Percentiles rank a stretch among this genome's conserved stretches.
Evolutionary conservation across 495 filamentous ascomycete species (phyloP).

Genomic region (Arthonia radiata): DNA sequence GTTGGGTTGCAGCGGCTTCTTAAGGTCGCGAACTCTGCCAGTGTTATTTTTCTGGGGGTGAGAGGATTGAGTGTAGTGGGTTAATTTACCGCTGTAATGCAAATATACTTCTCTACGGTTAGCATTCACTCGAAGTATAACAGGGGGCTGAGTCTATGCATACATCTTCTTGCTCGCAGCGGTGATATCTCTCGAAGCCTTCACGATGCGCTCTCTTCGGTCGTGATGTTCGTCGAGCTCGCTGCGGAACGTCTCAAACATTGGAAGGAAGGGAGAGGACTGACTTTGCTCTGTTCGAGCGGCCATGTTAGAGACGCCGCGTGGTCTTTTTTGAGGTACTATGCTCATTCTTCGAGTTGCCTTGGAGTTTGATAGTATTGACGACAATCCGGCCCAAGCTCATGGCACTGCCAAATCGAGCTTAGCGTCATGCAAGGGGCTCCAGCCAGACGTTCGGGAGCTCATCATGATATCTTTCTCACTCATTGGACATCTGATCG

Average conservation of each 20-base stretch:
- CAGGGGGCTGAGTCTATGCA: conserved; percentile 1
- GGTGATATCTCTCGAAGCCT: conserved; percentile 74
- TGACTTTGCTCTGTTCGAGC: conserved; percentile 6
- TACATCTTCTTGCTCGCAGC: conserved; percentile 94
- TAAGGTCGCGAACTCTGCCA: conserved; percentile 35
- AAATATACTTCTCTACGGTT: conserved; percentile 42
- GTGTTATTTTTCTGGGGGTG: conserved; percentile 4
- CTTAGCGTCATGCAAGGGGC: too few relatives aligned
- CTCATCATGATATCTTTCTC: too few relatives aligned
- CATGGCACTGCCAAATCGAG: too few relatives aligned
- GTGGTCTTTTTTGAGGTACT: too few relatives aligned
- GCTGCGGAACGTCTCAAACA: conserved; percentile 65
- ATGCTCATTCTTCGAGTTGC: too few relatives aligned
- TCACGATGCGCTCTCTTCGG: conserved; percentile 68
- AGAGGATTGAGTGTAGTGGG: not conserved
- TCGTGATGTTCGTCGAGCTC: conserved; percentile 92
- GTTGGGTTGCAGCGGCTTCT: conserved; percentile 32
- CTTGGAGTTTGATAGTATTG: too few relatives aligned
- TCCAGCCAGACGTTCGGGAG: too few relatives aligned
- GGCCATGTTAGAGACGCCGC: too few relatives aligned
- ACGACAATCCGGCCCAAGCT: too few relatives aligned
- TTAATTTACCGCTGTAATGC: conserved; percentile 53
- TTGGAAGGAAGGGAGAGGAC: conserved; percentile 29
- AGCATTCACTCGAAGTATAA: conserved; percentile 3
- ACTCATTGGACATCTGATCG: too few relatives aligned